Evolutionary conservation across 345 rosid species (phyloP).

Genomic region (Linum lewisii): DNA sequence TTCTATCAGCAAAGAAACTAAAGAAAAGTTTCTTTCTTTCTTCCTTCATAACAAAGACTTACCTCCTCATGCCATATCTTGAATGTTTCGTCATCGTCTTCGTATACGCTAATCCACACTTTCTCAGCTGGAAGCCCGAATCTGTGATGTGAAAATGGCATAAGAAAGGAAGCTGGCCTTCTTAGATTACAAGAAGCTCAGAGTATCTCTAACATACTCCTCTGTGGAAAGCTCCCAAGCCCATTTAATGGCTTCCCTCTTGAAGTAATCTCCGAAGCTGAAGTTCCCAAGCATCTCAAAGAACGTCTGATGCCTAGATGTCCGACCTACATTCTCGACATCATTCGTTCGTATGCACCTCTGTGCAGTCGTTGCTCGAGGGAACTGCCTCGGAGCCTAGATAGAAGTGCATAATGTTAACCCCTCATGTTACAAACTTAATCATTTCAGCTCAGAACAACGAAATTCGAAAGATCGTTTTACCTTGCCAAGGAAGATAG

Average conservation of each 20-base stretch:
- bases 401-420: slow-evolving; percentile 5
- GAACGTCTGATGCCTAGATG: slow-evolving; percentile 84
- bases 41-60: background rate
- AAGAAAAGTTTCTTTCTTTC: slow-evolving; percentile 1
- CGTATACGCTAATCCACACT: slow-evolving; percentile 74
- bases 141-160: slow-evolving; percentile 23
- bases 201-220: slow-evolving; percentile 40
- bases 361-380: slow-evolving; percentile 80
- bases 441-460: too few relatives aligned
- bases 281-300: slow-evolving; percentile 99
- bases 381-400: slow-evolving; percentile 75
- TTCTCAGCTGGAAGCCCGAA: slow-evolving; percentile 57
- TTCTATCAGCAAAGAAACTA: slow-evolving; percentile 1
- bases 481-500: slow-evolving; percentile 89
- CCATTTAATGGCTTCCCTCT: slow-evolving; percentile 84
- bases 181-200: too few relatives aligned
- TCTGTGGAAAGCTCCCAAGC: slow-evolving; percentile 93
- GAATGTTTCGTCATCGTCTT: slow-evolving; percentile 87
- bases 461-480: background rate
- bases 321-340: slow-evolving; percentile 86
- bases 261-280: slow-evolving; percentile 94
- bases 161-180: too few relatives aligned
- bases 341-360: slow-evolving; percentile 92
- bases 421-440: background rate
- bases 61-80: slow-evolving; percentile 82